Base-by-base conservation (phyloP, 306 rosid genomes). In the Gleditsia sinensis region DNA sequence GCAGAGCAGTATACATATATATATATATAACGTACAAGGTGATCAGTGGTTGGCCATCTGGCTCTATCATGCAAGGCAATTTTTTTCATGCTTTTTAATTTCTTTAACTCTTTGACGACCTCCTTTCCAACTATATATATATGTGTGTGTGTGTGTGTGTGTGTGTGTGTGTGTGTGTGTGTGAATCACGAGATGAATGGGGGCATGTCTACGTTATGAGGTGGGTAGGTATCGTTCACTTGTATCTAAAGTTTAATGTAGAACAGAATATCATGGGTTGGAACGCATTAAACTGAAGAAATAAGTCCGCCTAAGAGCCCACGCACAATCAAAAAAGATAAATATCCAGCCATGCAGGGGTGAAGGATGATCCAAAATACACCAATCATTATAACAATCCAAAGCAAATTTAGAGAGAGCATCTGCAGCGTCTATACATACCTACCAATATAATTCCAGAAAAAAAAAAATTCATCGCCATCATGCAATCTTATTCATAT, bases 171-270 rank as follows among this genome's bases (percentile, higher is more conserved):
- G n/a, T n/a, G n/a, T n/a, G n/a, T n/a, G n/a, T 33, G 67, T 21
- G 9, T 60, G 67, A 59, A 60, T 34, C 67, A 60, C 67, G 27
- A 60, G 45, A 17, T 17, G 67, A 60, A 9, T 34, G 66, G 28
- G 42, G 46, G 17, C 67, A 42, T 61, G 42, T 9, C 39, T 61
- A 61, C 45, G 48, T 34, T 34, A 17, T 24, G 30, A 9, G 19
- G 27, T 19, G 11, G 65, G 48, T 20, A 34, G 67, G 30, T 61
- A 19, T 24, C 1, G 27, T 61, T 61, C 48, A 61, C 67, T 19
- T 61, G 10, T 10, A 11, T 36, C 46, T 17, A 9, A 60, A 60
- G 43, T 60, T 60, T 60, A 34, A 32, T 19, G 28, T n/a, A 5
- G 17, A 60, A 17, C 30, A 17, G 48, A 61, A 34, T 36, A 61